Base-by-base conservation (phyloP, 805 yeast genomes). In the Tetrapisispora iriomotensis region DNA sequence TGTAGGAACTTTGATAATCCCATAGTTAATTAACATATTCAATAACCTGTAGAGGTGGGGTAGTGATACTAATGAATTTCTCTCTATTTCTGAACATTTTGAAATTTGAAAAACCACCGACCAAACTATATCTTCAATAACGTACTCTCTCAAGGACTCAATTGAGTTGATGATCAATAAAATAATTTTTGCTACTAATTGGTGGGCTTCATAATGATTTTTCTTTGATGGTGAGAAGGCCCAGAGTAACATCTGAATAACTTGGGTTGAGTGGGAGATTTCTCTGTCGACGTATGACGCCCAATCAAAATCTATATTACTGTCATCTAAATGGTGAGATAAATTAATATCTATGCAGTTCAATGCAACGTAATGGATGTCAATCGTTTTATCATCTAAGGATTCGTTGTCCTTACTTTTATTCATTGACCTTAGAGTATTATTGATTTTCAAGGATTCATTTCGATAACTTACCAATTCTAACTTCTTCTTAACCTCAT, bases 401-500 rank as follows among this genome's bases (percentile, higher is more conserved):
- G 24, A 21, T 19, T 23, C 22, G 1, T 39, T 26, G 10, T 30
- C 28, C 1, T 20, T 3, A 22, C 6, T 3, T 2, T 20, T 3
- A 15, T 15, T 23, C 3, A 22, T 12, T 18, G 32, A 38, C 12
- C 36, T 19, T 7, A 25, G 13, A 13, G 38, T 19, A 14, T 6
- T n/a, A 14, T 26, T 34, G 5, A 39, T 25, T 70, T 78, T 76
- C 38, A 82, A 62, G 2, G 86, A 79, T 59, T 81, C 86, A 54
- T 82, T 82, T 51, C 88, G 62, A 50, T 76, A 79, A 37, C 76
- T 71, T 5, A 81, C 72, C 23, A 80, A 52, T 37, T 77, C 77
- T 36, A 77, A 67, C 41, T 76, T 81, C 31, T 72, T 74, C 12
- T 46, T 46, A 3, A 48, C 40, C 23, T 56, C 58, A 27, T 23